Conservation (phyloP, 129 eudicot genomes). For the Escallonia rubra region DNA sequence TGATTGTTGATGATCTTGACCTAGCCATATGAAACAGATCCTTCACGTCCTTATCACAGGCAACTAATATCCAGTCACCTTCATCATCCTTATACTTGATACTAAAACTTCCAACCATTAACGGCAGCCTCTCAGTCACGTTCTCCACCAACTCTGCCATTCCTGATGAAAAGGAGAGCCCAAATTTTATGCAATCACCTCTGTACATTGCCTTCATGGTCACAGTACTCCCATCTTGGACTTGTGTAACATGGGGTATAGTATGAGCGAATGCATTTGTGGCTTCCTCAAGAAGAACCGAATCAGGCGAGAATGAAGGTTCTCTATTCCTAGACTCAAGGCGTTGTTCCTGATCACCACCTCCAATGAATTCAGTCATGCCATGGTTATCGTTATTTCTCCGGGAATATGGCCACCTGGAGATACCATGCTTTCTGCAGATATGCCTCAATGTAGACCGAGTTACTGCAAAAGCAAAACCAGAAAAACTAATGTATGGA, state of each 20-base stretch:
- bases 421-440: not conserved
- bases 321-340: not conserved
- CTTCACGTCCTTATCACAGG: slow-evolving; percentile 20
- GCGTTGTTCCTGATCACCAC: not conserved
- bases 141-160: slow-evolving; percentile 11
- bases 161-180: not conserved
- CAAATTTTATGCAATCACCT: slow-evolving; percentile 17
- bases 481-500: too few relatives aligned
- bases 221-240: not conserved
- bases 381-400: too few relatives aligned
- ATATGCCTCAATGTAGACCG: too few relatives aligned
- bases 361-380: not conserved
- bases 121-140: slow-evolving; percentile 17
- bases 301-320: not conserved
- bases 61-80: slow-evolving; percentile 20
- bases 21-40: not conserved
- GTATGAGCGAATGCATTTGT: not conserved
- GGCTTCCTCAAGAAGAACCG: not conserved
- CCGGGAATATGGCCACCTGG: too few relatives aligned
- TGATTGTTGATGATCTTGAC: not conserved
- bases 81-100: slow-evolving; percentile 15
- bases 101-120: slow-evolving; percentile 4
- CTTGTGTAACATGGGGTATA: not conserved
- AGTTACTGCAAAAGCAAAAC: not conserved
- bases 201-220: slow-evolving; percentile 20